These are phyloP conservation scores for Avena eriantha DNA, from an alignment of 176 grass and related monocot genomes.

Conservation along the genomic window DNA sequence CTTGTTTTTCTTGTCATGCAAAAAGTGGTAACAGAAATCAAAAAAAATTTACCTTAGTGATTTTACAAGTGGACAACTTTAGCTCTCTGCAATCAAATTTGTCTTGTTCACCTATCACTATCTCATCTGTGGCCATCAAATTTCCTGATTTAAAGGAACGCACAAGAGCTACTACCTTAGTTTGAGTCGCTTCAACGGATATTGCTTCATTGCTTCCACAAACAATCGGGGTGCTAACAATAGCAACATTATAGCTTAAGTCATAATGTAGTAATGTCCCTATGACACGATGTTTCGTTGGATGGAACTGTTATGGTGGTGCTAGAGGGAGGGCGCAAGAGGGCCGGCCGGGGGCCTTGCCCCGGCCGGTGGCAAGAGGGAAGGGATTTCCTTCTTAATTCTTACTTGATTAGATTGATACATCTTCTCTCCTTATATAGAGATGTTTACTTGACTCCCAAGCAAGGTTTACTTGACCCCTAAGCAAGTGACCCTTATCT, in stretches of 20 bases:
- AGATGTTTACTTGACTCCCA: too few relatives aligned
- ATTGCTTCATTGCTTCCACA: neutral
- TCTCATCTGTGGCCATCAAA: neutral
- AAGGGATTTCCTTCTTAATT: too few relatives aligned
- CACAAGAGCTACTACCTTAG: neutral
- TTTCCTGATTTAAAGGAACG: neutral
- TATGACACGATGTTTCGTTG: neutral
- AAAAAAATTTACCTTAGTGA: neutral
- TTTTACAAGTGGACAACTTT: neutral
- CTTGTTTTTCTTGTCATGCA: neutral
- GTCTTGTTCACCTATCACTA: neutral
- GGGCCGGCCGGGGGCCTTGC: too few relatives aligned
- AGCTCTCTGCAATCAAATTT: slow-evolving; percentile 9
- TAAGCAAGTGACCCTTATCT: too few relatives aligned
- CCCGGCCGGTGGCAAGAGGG: too few relatives aligned
- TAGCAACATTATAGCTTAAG: too few relatives aligned
- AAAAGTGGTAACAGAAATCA: neutral
- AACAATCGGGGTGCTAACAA: neutral
- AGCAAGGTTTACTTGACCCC: too few relatives aligned
- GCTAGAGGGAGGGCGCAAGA: too few relatives aligned
- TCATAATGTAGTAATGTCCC: neutral
- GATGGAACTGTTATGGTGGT: too few relatives aligned
- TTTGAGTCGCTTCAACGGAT: neutral
- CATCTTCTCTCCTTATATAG: too few relatives aligned
- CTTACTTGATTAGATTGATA: too few relatives aligned